phyloP scores from a whole-genome alignment of 192 early-diverging fungal species.

The Rhizophlyctis rosea region DNA sequence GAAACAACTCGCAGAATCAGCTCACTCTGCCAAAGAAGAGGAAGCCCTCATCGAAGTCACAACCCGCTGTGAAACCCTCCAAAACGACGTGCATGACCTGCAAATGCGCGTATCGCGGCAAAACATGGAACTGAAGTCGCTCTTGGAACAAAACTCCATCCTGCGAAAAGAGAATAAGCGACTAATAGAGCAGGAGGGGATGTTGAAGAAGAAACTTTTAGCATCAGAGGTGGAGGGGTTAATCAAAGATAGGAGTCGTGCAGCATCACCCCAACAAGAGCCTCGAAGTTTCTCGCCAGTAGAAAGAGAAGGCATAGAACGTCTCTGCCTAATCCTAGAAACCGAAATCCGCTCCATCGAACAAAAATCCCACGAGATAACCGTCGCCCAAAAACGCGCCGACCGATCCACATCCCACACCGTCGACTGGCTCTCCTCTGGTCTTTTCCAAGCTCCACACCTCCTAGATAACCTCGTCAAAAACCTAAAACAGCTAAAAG shows the following conservation, averaged over 20 bases:
- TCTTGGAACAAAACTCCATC: constrained; percentile 25
- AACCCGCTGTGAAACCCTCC: constrained; percentile 50
- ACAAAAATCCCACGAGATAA: constrained; percentile 2
- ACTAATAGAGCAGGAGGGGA: constrained; percentile 31
- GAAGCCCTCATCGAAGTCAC: constrained; percentile 47
- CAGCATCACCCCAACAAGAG: not conserved
- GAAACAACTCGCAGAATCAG: constrained; percentile 73
- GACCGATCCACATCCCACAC: not conserved
- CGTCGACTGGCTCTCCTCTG: not conserved
- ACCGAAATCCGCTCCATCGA: not conserved
- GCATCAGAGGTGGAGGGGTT: not conserved
- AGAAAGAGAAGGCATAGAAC: not conserved
- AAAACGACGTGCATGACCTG: constrained; percentile 35
- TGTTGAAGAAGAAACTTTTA: constrained; percentile 20
- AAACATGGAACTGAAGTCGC: constrained; percentile 47
- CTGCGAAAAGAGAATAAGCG: constrained; percentile 35
- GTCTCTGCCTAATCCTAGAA: constrained; percentile 6
- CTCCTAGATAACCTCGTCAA: constrained; percentile 3
- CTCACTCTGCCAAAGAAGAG: constrained; percentile 52
- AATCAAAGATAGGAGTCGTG: not conserved
- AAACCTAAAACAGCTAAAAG: too few relatives aligned
- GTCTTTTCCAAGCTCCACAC: not conserved
- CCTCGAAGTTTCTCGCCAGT: too few relatives aligned
- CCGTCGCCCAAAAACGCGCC: not conserved
- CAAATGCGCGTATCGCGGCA: constrained; percentile 37